A percentile compares a stretch with the other conserved stretches of the same genome.
Evolutionary conservation across 768 basidiomycete genomes (phyloP).

Genomic region (Pulveroboletus sp.): DNA sequence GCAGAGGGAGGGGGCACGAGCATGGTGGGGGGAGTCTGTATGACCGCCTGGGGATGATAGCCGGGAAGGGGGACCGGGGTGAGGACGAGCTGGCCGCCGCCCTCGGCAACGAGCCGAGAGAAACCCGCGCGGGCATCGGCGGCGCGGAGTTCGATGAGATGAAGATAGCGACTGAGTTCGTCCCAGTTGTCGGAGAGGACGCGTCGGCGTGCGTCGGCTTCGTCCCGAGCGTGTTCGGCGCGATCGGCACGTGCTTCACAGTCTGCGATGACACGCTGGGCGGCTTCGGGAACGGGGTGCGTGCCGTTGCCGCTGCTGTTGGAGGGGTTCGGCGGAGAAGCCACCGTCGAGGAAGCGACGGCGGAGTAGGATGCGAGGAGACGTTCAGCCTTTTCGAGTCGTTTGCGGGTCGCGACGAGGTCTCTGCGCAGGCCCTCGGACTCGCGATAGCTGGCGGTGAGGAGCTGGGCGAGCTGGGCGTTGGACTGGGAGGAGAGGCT

Average conservation of each 20-base stretch:
- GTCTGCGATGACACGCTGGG: conserved; percentile 38
- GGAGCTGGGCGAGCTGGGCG: conserved; percentile 53
- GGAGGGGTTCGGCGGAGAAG: conserved; percentile 17
- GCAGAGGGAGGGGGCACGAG: conserved; percentile 19
- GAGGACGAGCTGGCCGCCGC: conserved; percentile 41
- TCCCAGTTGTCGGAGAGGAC: conserved; percentile 46
- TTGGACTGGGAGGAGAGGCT: conserved; percentile 31
- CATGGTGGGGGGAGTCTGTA: conserved; percentile 23
- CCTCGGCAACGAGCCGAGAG: conserved; percentile 39
- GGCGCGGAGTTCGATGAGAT: conserved; percentile 39
- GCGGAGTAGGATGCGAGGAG: conserved; percentile 30
- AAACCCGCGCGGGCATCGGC: conserved; percentile 49
- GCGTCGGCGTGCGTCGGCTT: conserved; percentile 45
- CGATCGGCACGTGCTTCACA: conserved; percentile 46
- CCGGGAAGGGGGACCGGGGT: conserved; percentile 30
- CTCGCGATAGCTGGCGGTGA: conserved; percentile 50
- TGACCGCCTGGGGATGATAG: conserved; percentile 1
- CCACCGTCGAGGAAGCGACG: not conserved
- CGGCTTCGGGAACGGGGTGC: conserved; percentile 25
- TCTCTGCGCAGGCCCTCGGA: conserved; percentile 48
- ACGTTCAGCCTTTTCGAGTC: conserved; percentile 54
- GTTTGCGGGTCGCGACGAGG: conserved; percentile 36
- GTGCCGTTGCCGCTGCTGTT: conserved; percentile 3
- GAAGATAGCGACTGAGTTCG: conserved; percentile 46
- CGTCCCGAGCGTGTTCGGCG: conserved; percentile 52